A percentile compares a stretch with the other conserved stretches of the same genome.
phyloP scores from a whole-genome alignment of 2,329 filamentous ascomycete species.

The Hypomyces perniciosus region DNA sequence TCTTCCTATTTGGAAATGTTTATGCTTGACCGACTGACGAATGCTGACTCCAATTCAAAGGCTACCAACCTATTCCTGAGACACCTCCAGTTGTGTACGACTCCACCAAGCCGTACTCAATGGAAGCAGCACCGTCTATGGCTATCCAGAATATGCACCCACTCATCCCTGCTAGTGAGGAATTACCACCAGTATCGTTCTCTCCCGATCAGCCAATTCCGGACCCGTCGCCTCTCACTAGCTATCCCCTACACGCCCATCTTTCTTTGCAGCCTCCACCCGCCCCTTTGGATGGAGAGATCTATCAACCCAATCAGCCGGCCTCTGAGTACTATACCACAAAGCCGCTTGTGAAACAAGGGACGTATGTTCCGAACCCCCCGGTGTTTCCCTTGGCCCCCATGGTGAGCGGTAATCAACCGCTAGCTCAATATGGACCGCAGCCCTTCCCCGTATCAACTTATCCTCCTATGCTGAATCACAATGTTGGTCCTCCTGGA shows the following conservation, averaged over 20 bases:
- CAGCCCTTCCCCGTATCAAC: neutral
- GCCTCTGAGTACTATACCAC: constrained; percentile 1
- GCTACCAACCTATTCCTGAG: constrained; percentile 28
- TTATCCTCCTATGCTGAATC: constrained; percentile 1
- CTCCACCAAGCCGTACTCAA: constrained; percentile 26
- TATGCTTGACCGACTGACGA: neutral
- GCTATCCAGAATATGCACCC: neutral
- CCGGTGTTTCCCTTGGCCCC: neutral
- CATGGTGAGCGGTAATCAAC: neutral
- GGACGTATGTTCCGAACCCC: neutral
- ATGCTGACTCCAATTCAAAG: constrained; percentile 19
- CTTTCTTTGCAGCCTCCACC: neutral
- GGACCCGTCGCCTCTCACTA: neutral
- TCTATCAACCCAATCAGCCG: neutral
- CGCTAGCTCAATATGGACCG: neutral
- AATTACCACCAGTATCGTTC: neutral
- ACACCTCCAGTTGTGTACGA: constrained; percentile 23
- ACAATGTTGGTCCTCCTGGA: constrained; percentile 2
- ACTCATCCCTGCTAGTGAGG: neutral
- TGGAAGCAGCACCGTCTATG: constrained; percentile 21
- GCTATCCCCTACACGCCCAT: neutral
- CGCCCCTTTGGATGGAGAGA: neutral
- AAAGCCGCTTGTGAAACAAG: constrained; percentile 3
- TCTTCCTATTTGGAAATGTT: neutral
- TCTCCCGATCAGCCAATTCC: neutral